Conservation (phyloP, 441 rosid genomes). For the Populus hybrid region DNA sequence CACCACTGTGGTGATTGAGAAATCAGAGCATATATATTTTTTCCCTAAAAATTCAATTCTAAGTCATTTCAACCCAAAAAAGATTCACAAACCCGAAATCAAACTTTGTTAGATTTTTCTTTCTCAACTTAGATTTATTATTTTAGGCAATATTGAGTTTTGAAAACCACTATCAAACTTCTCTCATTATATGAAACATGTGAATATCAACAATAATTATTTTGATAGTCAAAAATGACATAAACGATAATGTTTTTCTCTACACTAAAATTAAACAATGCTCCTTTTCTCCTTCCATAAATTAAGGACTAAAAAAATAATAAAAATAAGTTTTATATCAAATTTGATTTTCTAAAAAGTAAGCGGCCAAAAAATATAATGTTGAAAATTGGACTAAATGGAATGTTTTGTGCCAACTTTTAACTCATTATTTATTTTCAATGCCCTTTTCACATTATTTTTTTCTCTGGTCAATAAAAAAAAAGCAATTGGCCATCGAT, state of each 20-base stretch:
- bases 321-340: too few relatives aligned
- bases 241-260: background rate
- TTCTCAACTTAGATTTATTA: background rate
- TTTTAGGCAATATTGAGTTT: too few relatives aligned
- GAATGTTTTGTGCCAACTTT: too few relatives aligned
- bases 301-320: background rate
- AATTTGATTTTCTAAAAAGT: too few relatives aligned
- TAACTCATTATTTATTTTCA: background rate
- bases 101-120: too few relatives aligned
- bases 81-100: background rate
- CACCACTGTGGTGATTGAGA: background rate
- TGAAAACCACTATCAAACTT: too few relatives aligned
- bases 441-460: background rate
- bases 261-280: rapidly evolving
- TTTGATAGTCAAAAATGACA: too few relatives aligned
- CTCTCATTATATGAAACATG: too few relatives aligned
- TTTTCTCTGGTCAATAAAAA: background rate
- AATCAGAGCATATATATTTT: too few relatives aligned
- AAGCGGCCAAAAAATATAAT: background rate
- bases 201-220: too few relatives aligned
- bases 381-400: background rate
- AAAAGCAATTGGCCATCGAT: background rate
- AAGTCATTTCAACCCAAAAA: background rate
- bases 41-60: too few relatives aligned
- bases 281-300: background rate